These are phyloP conservation scores for Geotrichum aggregatum DNA, from an alignment of 1,139 yeast genomes.

Conservation along the genomic window DNA sequence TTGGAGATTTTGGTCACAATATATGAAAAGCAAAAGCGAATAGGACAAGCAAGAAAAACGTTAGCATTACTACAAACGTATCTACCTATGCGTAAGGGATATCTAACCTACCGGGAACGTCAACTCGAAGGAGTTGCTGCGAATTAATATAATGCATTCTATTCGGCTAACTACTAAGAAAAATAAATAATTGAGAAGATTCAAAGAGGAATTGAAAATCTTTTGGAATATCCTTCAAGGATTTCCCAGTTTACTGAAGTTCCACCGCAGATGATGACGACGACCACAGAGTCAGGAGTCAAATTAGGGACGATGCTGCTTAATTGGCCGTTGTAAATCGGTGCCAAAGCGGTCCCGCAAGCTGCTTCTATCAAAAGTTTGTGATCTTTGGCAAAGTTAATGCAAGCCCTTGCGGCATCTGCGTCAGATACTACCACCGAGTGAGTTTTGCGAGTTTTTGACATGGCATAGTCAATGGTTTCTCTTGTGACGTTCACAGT, in stretches of 20 bases:
- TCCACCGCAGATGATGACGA: constrained; percentile 39
- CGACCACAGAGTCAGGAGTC: constrained; percentile 29
- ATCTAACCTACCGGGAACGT: constrained; percentile 48
- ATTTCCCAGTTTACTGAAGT: constrained; percentile 33
- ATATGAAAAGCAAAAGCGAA: constrained; percentile 38
- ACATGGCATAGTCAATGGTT: constrained; percentile 46
- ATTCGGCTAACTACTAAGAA: too few relatives aligned
- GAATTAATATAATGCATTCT: not conserved
- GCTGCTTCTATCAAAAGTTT: constrained; percentile 64
- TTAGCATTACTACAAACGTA: constrained; percentile 51
- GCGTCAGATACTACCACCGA: constrained; percentile 51
- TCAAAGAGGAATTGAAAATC: constrained; percentile 24
- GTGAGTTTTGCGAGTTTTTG: constrained; percentile 37
- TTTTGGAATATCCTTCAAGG: constrained; percentile 30
- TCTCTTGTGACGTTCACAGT: constrained; percentile 53
- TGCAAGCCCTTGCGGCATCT: constrained; percentile 44
- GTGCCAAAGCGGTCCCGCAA: constrained; percentile 65
- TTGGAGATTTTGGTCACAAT: constrained; percentile 60
- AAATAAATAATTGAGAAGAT: not conserved
- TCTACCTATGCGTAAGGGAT: constrained; percentile 65
- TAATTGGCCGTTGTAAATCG: constrained; percentile 42
- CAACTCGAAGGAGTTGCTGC: not conserved
- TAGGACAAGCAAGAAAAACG: constrained; percentile 41
- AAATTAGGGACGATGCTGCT: constrained; percentile 30
- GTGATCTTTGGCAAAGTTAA: constrained; percentile 50